Base-by-base conservation (phyloP, 768 basidiomycete genomes). In the Royoungia palumana region DNA sequence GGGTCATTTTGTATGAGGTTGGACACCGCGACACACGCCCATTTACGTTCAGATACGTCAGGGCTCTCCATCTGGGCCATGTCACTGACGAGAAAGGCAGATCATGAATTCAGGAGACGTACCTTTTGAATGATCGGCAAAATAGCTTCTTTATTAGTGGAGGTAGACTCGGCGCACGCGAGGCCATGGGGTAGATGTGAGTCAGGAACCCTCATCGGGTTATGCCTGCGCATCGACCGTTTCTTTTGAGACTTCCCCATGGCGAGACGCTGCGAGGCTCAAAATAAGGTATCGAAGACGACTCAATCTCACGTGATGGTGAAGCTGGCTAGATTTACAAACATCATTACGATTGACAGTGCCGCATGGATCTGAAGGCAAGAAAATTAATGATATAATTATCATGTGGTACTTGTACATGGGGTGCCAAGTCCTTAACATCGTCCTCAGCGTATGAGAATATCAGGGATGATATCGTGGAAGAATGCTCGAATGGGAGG, bases 191-290 rank as follows among this genome's bases (percentile, higher is more conserved):
- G 85, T 4, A 97, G 72, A 74, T 96, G 93, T 3, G 88, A 85
- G 68, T 96, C 94, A 19, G 94, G 94, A 0, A 97, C 93, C 30
- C 94, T 79, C 73, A 96, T 78, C 8, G 94, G 94, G 61, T 97
- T 96, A 69, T 96, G 94, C 49, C 94, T 76, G 37, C 89, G 83
- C 85, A 84, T 84, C 9, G 79, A 63, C 49, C 81, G 78, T 64
- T 92, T 91, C 72, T 94, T 95, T 64, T 94, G 92, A 35, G 89
- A 83, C 70, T 95, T 96, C 58, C 92, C 94, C 94, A 97, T 97
- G 49, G 5, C 24, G n/a, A n/a, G n/a, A n/a, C 4, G 47, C 19
- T 30, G 39, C 11, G 6, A 20, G n/a, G 16, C 21, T 17, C 16
- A 25, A 48, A 22, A 51, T 35, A 22, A 32, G n/a, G 47, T n/a